Conservation (phyloP, 2,329 filamentous ascomycete species). For the Penicillium sp. region DNA sequence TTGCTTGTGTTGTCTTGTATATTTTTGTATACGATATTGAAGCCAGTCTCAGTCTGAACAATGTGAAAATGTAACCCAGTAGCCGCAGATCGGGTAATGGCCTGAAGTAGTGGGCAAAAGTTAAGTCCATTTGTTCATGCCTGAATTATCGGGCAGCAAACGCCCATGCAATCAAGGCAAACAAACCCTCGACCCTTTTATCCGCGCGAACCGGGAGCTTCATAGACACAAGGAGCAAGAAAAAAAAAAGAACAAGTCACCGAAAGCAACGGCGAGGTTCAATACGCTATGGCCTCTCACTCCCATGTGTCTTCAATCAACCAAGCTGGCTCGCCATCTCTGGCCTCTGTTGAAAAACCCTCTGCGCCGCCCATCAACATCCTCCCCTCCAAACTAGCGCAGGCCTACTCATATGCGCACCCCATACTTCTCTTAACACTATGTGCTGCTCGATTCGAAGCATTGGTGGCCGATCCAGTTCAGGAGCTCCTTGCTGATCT, state of each 20-base stretch:
- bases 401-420: constrained; percentile 65
- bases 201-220: not conserved
- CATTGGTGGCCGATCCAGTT: constrained; percentile 70
- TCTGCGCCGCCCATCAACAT: constrained; percentile 47
- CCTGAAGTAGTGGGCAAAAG: not conserved
- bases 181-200: not conserved
- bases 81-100: not conserved
- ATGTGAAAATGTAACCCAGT: not conserved
- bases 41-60: not conserved
- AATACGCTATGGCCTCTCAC: constrained; percentile 18
- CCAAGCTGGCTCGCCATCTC: constrained; percentile 5
- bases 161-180: not conserved
- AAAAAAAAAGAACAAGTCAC: not conserved
- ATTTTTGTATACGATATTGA: not conserved
- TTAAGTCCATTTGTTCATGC: not conserved
- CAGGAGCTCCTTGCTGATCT: constrained; percentile 62
- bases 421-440: constrained; percentile 66
- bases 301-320: constrained; percentile 7
- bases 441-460: constrained; percentile 63
- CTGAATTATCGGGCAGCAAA: not conserved
- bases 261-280: constrained; percentile 10
- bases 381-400: constrained; percentile 50
- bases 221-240: not conserved
- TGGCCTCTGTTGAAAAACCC: constrained; percentile 24
- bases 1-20: not conserved